Evolutionary conservation across 306 rosid species (phyloP), one percentile per base, ranked within the genome.

Genomic region (Cicer pinnatifidum): DNA sequence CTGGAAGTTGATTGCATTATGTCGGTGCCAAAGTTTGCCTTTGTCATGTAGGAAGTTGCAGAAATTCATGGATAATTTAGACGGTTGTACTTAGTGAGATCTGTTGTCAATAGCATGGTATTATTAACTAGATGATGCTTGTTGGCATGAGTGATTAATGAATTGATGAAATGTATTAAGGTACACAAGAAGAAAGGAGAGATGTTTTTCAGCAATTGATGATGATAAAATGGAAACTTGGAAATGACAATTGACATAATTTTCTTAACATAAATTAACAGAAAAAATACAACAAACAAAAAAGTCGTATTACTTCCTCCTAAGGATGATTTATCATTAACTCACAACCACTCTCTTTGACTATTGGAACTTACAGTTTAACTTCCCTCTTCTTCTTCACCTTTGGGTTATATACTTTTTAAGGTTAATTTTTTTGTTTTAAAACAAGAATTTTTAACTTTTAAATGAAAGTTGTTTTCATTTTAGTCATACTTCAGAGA

Each of bases 121-220:
- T 56, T 47, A 17, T 43, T 48, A 60, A 12, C 68, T 70, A 4
- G 69, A 58, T 47, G 61, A 33, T 75, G 61, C 41, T 70, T 75
- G 59, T 33, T 57, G 44, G 40, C 23, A 66, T 16, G 54, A 37
- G 33, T 44, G 63, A 73, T 20, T 2, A 50, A 59, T 50, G 62
- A 38, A 73, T 73, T 19, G 8, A 73, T 35, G 57, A 72, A 60
- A 56, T 20, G 51, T 38, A 39, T 76, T 67, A 19, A 66, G 78
- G 68, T 50, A 38, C 28, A 45, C 33, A 60, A 7, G 50, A 38
- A 28, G 45, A 60, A 69, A 61, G 0, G 23, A 13, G 11, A 35
- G 6, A 7, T 20, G 3, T 8, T 41, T 73, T 17, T 41, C 47
- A 11, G 59, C 67, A 46, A 16, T 46, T 50, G 67, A 16, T 53